Base-by-base conservation (phyloP, 169 alveolate species). In the Plasmodium falciparum region DNA sequence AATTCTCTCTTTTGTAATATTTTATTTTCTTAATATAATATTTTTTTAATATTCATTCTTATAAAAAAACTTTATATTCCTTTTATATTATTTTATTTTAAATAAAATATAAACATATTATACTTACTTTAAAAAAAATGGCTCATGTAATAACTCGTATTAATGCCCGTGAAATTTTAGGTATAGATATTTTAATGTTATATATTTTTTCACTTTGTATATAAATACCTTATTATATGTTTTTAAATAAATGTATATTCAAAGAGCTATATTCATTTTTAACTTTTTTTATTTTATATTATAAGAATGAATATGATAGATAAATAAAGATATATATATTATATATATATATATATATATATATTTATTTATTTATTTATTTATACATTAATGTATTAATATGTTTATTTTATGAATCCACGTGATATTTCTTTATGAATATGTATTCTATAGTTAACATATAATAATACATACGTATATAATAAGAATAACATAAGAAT, bases 121-220 rank as follows among this genome's bases (percentile, higher is more conserved):
- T 62, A 62, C 29, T 17, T n/a, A 22, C 74, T 12, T 26, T 33
- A 52, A 17, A 59, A 45, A 83, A 69, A 45, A 83, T 83, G 91
- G 91, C 91, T 49, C 65, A 54, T 47, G 47, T 83, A 83, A 83
- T 83, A 54, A 83, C 91, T 9, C 80, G 91, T 49, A 70, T 83
- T 39, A 33, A 59, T 58, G 91, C 85, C 61, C 91, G 91, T 54
- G 91, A 83, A 83, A 83, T 83, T 52, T 83, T 83, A 73, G 91
- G 91, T 83, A 83, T 69, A 20, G 47, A 39, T 39, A 39, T 39
- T 39, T 6, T 39, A 5, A 39, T 39, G 47, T 39, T 39, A 39
- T 39, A 39, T 39, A 39, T 39, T 39, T 39, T 5, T 24, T 54
- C 20, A 54, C 62, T 12, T n/a, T 17, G 20, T 17, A 54, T 54